Conservation (phyloP, 495 filamentous ascomycete genomes). For the Lasiosphaeria hispida region DNA sequence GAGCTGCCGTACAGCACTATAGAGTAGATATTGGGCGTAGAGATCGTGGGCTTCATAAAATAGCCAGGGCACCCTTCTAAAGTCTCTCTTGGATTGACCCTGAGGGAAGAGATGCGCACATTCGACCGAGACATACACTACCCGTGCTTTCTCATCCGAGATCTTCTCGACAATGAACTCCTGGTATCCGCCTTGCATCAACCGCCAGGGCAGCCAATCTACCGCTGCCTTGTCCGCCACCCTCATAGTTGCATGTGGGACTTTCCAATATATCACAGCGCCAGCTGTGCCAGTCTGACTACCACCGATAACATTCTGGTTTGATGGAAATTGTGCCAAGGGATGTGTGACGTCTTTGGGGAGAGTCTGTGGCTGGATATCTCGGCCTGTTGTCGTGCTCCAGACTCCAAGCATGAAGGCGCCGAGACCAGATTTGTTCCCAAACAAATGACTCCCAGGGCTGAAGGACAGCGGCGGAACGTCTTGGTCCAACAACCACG, state of each 20-base stretch:
- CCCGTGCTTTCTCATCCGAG: background rate
- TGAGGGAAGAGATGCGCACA: background rate
- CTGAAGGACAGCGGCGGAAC: constrained; percentile 3
- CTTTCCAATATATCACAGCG: constrained; percentile 8
- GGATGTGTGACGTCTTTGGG: background rate
- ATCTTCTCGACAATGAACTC: constrained; percentile 15
- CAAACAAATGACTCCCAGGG: constrained; percentile 1
- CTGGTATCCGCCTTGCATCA: constrained; percentile 10
- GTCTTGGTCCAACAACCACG: constrained; percentile 3
- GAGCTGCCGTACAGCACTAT: background rate
- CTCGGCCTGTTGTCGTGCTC: background rate
- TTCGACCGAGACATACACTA: constrained; percentile 12
- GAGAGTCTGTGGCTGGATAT: background rate
- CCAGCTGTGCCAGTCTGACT: background rate
- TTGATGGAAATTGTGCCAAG: background rate
- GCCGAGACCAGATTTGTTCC: background rate
- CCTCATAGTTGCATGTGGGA: background rate
- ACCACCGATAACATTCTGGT: background rate
- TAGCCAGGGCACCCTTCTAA: constrained; percentile 2
- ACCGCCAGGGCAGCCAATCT: background rate
- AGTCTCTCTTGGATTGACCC: background rate
- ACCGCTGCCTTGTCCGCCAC: background rate
- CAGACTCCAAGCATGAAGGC: constrained; percentile 1
- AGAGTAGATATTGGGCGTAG: constrained; percentile 8
- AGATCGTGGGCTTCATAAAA: constrained; percentile 10